Evolutionary conservation across 352 stramenopile genomes (phyloP).

Genomic region (Aphanomyces invadans): DNA sequence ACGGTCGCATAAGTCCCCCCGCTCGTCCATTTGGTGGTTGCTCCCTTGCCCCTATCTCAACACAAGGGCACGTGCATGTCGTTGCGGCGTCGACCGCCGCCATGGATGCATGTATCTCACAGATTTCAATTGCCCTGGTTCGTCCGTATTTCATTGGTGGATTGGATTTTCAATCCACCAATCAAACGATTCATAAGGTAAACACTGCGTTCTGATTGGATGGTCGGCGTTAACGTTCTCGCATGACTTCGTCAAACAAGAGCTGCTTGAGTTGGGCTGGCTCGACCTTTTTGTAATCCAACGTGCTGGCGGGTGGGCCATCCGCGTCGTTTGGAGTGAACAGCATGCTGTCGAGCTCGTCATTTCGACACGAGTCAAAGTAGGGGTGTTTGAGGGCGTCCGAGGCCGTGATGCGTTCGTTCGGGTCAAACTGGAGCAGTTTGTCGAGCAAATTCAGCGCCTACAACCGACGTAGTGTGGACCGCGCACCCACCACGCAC

Average conservation of each 20-base stretch:
- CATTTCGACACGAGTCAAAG: conserved; percentile 73
- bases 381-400: conserved; percentile 87
- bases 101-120: too few species aligned
- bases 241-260: conserved; percentile 77
- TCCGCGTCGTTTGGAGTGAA: conserved; percentile 25
- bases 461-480: conserved; percentile 1
- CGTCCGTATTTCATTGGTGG: background rate
- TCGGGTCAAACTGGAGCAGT: conserved; percentile 83
- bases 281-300: conserved; percentile 72
- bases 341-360: conserved; percentile 46
- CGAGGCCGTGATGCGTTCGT: conserved; percentile 70
- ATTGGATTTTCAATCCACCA: background rate
- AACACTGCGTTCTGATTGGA: too few species aligned
- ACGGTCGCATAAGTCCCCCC: background rate
- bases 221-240: too few species aligned
- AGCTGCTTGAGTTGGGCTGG: conserved; percentile 66
- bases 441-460: conserved; percentile 80
- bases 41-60: too few species aligned
- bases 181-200: too few species aligned
- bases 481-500: background rate
- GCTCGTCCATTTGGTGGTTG: background rate
- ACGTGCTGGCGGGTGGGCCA: conserved; percentile 47
- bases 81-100: too few species aligned
- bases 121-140: too few species aligned
- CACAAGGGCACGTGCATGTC: too few species aligned